Percentiles rank a stretch among this genome's conserved stretches.
phyloP scores from a whole-genome alignment of 2,329 filamentous ascomycete genomes.

The Trichophyton mentagrophytes region DNA sequence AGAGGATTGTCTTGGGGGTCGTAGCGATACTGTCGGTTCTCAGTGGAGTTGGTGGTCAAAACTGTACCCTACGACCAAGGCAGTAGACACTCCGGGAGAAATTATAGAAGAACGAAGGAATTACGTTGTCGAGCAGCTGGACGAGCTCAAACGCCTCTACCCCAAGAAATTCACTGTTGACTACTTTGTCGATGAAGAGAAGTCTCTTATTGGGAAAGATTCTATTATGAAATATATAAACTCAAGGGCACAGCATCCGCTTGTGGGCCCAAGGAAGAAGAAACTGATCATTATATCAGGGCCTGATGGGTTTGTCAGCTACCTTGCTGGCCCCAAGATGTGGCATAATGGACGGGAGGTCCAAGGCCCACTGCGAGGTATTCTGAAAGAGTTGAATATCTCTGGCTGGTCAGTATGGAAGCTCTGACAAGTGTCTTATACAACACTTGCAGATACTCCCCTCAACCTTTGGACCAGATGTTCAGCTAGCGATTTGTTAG shows the following conservation, averaged over 20 bases:
- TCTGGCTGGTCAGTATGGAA: conserved; percentile 48
- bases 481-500: not conserved
- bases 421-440: conserved; percentile 29
- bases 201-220: conserved; percentile 47
- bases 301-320: conserved; percentile 74
- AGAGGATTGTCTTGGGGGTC: conserved; percentile 52
- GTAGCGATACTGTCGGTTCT: conserved; percentile 35
- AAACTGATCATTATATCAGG: conserved; percentile 70
- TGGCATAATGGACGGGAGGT: conserved; percentile 60
- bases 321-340: conserved; percentile 66
- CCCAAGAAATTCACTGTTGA: conserved; percentile 49
- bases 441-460: not conserved
- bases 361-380: conserved; percentile 61
- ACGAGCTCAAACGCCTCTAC: conserved; percentile 47
- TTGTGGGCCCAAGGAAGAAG: conserved; percentile 17
- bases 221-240: conserved; percentile 33
- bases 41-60: conserved; percentile 22
- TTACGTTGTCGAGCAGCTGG: conserved; percentile 49
- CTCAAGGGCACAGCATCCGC: conserved; percentile 1
- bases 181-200: conserved; percentile 75
- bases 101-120: conserved; percentile 11
- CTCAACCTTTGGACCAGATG: too few relatives aligned
- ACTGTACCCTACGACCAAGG: conserved; percentile 14
- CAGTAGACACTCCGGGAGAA: not conserved
- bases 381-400: conserved; percentile 49